Evolutionary conservation across 2,329 filamentous ascomycete genomes (phyloP), one percentile per base, ranked within the genome.

Genomic region (Cladophialophora psammophila): DNA sequence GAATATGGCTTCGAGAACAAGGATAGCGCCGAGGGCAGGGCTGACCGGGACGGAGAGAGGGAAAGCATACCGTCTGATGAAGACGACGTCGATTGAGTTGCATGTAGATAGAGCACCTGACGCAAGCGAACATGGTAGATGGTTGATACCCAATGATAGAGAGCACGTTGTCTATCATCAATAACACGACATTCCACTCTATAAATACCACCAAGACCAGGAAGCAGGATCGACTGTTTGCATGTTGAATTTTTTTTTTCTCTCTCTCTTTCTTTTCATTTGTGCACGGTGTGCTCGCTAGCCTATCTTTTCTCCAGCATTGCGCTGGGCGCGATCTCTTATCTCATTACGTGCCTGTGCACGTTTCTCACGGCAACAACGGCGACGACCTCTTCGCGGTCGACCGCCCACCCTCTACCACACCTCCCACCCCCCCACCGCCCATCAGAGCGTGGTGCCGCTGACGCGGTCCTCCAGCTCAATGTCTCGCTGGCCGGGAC

Each of bases 1-100:
- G 71, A 71, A 45, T 40, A 66, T 26, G 60, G 64, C 4, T 35
- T 31, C 3, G 32, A 61, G n/a, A 48, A 48, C 8, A 36, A 68
- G 10, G 45, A 68, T 15, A 42, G 52, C 3, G 45, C 40, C 0
- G 50, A 57, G 9, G 59, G 50, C 13, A 35, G 59, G 52, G 55
- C 35, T 32, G 26, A 32, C n/a, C 20, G 15, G 36, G 20, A 56
- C 53, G 48, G 36, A n/a, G 59, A 48, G 15, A 42, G 36, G 13
- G 55, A 57, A 10, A 18, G 59, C 26, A 50, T 60, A 50, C 65
- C 60, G 6, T 45, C 58, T 35, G 59, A 68, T 48, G 62, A 64
- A 34, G 63, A 66, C 18, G 64, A 63, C 12, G 40, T 64, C 18
- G 62, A 64, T 45, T 64, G 48, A 56, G 15, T 20, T 8, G 9